A percentile compares a stretch with the other conserved stretches of the same genome.
Evolutionary conservation across 805 yeast genomes (phyloP).

Genomic region (Wickerhamomyces xylosicus): DNA sequence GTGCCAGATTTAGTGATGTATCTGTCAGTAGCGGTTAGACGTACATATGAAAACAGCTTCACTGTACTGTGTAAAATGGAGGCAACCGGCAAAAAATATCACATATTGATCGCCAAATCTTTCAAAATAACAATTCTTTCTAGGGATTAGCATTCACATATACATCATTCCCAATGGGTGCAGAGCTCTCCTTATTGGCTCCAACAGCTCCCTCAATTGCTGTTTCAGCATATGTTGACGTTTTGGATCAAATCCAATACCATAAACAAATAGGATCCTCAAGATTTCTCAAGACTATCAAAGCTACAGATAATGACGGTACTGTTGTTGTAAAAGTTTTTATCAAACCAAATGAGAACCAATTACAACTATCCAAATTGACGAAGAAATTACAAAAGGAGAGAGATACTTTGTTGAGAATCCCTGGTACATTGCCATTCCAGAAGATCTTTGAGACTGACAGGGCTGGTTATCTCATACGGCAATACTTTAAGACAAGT

Average conservation of each 20-base stretch:
- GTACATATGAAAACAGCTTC: too few species aligned
- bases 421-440: constrained; percentile 63
- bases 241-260: constrained; percentile 66
- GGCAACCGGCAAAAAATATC: too few species aligned
- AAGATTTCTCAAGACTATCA: constrained; percentile 76
- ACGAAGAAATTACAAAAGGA: constrained; percentile 21
- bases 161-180: constrained; percentile 72
- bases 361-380: constrained; percentile 15
- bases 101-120: too few species aligned
- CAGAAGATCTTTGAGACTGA: constrained; percentile 73
- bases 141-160: too few species aligned
- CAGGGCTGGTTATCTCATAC: constrained; percentile 80
- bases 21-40: too few species aligned
- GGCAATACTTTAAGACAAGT: constrained; percentile 72
- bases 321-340: constrained; percentile 70
- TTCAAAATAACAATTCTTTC: too few species aligned
- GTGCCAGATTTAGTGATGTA: too few species aligned
- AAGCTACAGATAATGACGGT: constrained; percentile 67
- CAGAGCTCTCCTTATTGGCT: constrained; percentile 72
- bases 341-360: constrained; percentile 52
- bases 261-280: constrained; percentile 68
- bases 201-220: constrained; percentile 92
- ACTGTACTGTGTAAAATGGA: too few species aligned
- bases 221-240: constrained; percentile 79
- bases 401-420: constrained; percentile 30